Evolutionary conservation across 2,329 filamentous ascomycete species (phyloP).

Genomic region (Colletotrichum eleusines): DNA sequence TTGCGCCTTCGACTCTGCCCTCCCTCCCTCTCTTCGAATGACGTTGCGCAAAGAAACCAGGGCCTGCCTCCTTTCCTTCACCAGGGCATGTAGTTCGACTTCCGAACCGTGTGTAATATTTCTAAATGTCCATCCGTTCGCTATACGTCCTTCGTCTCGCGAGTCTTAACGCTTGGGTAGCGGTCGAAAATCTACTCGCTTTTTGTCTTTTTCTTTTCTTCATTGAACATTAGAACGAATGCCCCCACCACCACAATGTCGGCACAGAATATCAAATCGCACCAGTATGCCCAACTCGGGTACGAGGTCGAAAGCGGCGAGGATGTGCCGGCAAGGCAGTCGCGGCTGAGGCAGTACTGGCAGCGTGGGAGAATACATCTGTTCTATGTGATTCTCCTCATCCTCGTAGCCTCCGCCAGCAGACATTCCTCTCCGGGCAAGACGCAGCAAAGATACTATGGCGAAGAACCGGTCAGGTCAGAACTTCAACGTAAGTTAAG

Average conservation of each 20-base stretch:
- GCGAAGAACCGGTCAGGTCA: constrained; percentile 4
- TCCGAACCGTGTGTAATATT: background rate
- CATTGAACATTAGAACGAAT: no score
- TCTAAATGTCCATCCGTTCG: no score
- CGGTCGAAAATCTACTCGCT: background rate
- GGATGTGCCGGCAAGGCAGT: background rate
- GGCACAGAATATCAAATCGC: background rate
- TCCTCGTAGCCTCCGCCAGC: constrained; percentile 5
- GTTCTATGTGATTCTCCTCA: constrained; percentile 8
- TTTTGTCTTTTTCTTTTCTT: no score
- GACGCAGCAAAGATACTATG: background rate
- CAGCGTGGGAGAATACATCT: background rate
- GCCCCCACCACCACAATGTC: background rate
- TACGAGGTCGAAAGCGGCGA: background rate
- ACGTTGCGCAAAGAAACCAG: background rate
- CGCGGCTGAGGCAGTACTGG: background rate
- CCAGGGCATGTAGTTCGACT: no score
- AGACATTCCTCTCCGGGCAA: background rate
- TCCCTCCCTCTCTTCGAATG: background rate
- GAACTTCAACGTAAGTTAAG: constrained; percentile 1
- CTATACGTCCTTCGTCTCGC: no score
- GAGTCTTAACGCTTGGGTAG: background rate
- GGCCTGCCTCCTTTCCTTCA: background rate
- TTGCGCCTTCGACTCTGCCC: background rate
- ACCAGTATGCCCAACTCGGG: constrained; percentile 5